These are phyloP conservation scores for Phaffia tasmanica DNA, from an alignment of 768 basidiomycete species.

Conservation along the genomic window DNA sequence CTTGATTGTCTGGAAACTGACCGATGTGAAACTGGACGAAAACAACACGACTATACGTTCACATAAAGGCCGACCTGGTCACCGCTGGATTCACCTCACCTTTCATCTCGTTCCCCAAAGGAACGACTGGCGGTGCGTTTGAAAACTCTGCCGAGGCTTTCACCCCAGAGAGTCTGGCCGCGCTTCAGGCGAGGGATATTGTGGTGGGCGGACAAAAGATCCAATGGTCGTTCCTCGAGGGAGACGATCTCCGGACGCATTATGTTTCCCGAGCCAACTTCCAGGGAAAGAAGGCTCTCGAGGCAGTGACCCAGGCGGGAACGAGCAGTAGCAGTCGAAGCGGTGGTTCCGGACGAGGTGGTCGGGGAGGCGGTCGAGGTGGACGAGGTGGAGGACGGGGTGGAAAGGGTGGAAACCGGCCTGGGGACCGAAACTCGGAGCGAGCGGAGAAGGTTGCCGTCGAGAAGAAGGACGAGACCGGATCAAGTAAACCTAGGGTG, in stretches of 20 bases:
- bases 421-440: slow-evolving; percentile 20
- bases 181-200: slow-evolving; percentile 33
- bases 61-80: slow-evolving; percentile 29
- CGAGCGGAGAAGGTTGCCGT: slow-evolving; percentile 51
- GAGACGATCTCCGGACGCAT: slow-evolving; percentile 35
- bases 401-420: slow-evolving; percentile 26
- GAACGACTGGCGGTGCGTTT: slow-evolving; percentile 33
- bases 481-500: slow-evolving; percentile 29
- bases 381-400: slow-evolving; percentile 27
- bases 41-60: too few relatives aligned
- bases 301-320: slow-evolving; percentile 27
- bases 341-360: slow-evolving; percentile 24
- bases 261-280: slow-evolving; percentile 37
- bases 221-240: slow-evolving; percentile 30
- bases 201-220: slow-evolving; percentile 31
- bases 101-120: slow-evolving; percentile 38
- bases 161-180: slow-evolving; percentile 32
- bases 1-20: too few relatives aligned
- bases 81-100: slow-evolving; percentile 32
- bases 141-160: slow-evolving; percentile 31
- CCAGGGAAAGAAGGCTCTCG: slow-evolving; percentile 35
- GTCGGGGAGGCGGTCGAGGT: slow-evolving; percentile 14
- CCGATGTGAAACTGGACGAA: too few relatives aligned
- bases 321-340: slow-evolving; percentile 10
- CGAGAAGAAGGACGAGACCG: slow-evolving; percentile 55